A percentile compares a stretch with the other conserved stretches of the same genome.
Evolutionary conservation across 2,329 filamentous ascomycete species (phyloP).

Genomic region (Westerdykella sp.): DNA sequence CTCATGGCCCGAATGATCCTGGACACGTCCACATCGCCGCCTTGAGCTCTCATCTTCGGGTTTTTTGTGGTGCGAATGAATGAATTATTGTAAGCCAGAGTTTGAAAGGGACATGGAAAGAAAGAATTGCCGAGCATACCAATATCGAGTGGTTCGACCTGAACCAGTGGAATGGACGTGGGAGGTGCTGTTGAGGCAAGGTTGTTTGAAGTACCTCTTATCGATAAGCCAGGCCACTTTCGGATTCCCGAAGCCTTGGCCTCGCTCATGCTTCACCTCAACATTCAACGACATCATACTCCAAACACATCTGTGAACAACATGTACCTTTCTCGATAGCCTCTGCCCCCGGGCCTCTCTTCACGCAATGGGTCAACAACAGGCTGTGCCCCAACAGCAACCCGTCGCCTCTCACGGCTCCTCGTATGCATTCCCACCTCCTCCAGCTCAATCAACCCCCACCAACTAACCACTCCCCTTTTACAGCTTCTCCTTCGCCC

Average conservation of each 20-base stretch:
- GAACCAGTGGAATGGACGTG: not conserved
- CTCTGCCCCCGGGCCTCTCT: not conserved
- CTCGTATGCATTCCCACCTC: conserved; percentile 10
- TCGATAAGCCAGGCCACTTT: not conserved
- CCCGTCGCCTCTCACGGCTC: conserved; percentile 13
- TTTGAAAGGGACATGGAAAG: not conserved
- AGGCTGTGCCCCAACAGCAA: conserved; percentile 5
- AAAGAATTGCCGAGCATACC: too few species aligned
- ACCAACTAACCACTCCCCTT: conserved; percentile 21
- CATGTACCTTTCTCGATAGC: too few species aligned
- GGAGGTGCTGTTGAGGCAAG: not conserved
- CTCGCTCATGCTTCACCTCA: not conserved
- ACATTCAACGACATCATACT: conserved; percentile 7
- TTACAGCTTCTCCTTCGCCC: conserved; percentile 68
- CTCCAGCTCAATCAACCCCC: conserved; percentile 9
- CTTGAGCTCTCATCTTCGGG: too few species aligned
- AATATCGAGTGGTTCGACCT: not conserved
- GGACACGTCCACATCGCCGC: too few species aligned
- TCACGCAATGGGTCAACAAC: not conserved
- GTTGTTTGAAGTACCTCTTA: not conserved
- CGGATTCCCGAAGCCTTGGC: not conserved
- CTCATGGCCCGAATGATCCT: not conserved
- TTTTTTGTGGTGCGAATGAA: not conserved
- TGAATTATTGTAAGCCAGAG: not conserved
- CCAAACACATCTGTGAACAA: conserved; percentile 3